Base-by-base conservation (phyloP, 306 rosid genomes). In the Vigna radiata region DNA sequence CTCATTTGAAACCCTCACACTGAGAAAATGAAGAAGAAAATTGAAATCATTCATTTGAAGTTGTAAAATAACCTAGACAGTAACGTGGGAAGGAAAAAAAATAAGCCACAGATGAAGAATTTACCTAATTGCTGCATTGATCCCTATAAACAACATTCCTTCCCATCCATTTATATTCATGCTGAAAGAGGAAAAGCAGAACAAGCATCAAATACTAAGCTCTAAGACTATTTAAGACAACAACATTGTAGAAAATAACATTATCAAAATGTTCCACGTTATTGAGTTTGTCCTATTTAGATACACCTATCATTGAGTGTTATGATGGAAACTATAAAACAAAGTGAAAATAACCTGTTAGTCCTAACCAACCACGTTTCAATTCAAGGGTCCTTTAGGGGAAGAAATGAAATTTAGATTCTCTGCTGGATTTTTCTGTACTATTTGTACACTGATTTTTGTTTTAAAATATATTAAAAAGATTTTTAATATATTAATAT, bases 141-240 rank as follows among this genome's bases (percentile, higher is more conserved):
- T 81, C 78, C 99, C 99, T 80, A 95, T 92, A 60, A 92, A 95
- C 83, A 95, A 50, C 95, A 95, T 95, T 75, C 99, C 97, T 87
- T 92, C 99, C 97, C 97, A 92, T 17, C 99, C 99, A 76, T 95
- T 91, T 39, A 95, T 37, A 70, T 92, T 95, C 99, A 95, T 92
- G 89, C 99, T 95, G 92, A 73, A 82, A 81, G 25, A 67, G 23
- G 70, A 53, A 47, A 72, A 33, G 61, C 19, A 77, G 9, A 62
- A 62, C 16, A 46, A 29, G 70, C 33, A 64, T 75, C 46, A 55
- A 63, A 65, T 63, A 44, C 49, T 3, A 14, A 63, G n/a, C 3
- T 58, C 43, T 27, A 33, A 47, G 50, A 16, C 44, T 59, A 58
- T 12, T 36, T 3, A 49, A 75, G 72, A 8, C 50, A 43, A 63